Base-by-base conservation (phyloP, 768 basidiomycete genomes). In the Lentinula sp. region DNA sequence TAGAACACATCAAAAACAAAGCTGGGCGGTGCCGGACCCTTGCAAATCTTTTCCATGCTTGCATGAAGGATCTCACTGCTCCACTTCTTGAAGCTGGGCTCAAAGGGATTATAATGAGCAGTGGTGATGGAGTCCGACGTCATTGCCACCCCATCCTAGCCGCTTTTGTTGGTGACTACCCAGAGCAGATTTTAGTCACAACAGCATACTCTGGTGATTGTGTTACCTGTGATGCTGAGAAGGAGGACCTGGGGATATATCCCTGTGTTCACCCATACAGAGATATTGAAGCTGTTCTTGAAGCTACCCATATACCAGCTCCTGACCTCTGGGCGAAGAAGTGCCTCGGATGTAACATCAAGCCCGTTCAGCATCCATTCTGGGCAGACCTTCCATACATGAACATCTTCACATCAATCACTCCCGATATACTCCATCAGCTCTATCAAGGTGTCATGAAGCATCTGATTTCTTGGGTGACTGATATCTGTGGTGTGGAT, bases 41-140 rank as follows among this genome's bases (percentile, higher is more conserved):
- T 65, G 69, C n/a, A 50, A 69, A 64, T 0, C 65, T 74, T 0
- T 76, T 76, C 54, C 76, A 78, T 42, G 33, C 65, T 6, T 43
- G 42, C 59, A 72, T 64, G 61, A 8, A 20, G 2, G 7, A 53
- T 1, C 57, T 78, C 1, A 53, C 74, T 0, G 3, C 28, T 32
- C 50, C 50, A 51, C 61, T 78, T 16, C 52, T 61, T 45, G 28
- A 48, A 15, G 62, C 64, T 4, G 64, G 64, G 2, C 20, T 41
- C 1, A 28, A 32, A 2, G 64, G 64, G 6, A n/a, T 65, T 10
- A 41, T 51, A 32, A 56, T 68, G 43, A 13, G 23, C n/a, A 51
- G 50, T 51, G 23, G 50, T 15, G 50, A 51, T 51, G 50, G 50
- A 10, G 23, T 51, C 7, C 18, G 23, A 51, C 20, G 23, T 6